Evolutionary conservation across 805 yeast species (phyloP), one percentile per base, ranked within the genome.

Genomic region (Allodekkera sacchari): DNA sequence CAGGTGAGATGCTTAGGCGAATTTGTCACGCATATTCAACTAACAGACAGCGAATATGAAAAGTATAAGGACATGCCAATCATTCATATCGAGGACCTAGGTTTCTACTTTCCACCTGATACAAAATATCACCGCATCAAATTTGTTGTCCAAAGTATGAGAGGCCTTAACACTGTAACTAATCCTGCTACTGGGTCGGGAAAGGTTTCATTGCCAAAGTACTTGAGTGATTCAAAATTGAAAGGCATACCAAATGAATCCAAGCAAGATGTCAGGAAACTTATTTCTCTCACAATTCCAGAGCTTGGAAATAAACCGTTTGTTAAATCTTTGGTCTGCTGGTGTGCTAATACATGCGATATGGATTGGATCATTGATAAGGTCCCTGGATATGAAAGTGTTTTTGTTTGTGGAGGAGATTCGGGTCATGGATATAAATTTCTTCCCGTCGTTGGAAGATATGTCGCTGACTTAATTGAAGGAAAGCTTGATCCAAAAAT

Each of bases 21-120:
- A 7, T 50, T 55, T 36, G 57, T 59, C 1, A 42, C 58, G 4
- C 70, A 64, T 36, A 48, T 66, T 4, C 50, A 55, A 27, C 39
- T 66, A 12, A 50, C 56, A 1, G 49, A 48, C 6, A 44, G 46
- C 22, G 69, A 66, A 36, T 63, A 43, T 35, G 46, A 45, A 17
- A 47, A 44, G 18, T 63, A 50, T 32, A 55, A 56, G 37, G 37
- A 47, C 28, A 52, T 65, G 12, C 73, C 72, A 2, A 51, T 66
- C 7, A 59, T 67, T 17, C 64, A 64, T 45, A 56, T 63, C 36
- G 48, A 66, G 1, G 64, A 60, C 25, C 30, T 42, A 32, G 71
- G 72, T 0, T 67, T 64, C 35, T 64, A 62, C 44, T 67, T 67
- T 48, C 69, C 71, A 4, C 72, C 73, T 9, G 71, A 66, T 39